Evolutionary conservation across 768 basidiomycete species (phyloP).

Genomic region (Mycena latifolia): DNA sequence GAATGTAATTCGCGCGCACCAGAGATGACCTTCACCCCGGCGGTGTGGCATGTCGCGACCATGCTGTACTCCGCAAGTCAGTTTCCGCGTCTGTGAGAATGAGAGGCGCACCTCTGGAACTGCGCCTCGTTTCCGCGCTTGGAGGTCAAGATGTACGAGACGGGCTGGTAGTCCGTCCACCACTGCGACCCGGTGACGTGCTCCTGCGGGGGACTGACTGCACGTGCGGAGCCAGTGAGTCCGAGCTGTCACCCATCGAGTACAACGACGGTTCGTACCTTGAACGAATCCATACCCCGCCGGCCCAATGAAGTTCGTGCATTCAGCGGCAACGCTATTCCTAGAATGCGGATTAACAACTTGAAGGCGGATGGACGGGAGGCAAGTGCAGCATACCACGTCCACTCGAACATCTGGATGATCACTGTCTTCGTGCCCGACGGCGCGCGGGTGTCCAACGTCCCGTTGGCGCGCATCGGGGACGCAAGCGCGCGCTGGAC

Average conservation of each 20-base stretch:
- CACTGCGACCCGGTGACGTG: slow-evolving; percentile 70
- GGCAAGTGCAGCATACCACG: slow-evolving; percentile 43
- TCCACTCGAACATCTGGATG: slow-evolving; percentile 81
- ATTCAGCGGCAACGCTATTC: slow-evolving; percentile 72
- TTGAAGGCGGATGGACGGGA: background rate
- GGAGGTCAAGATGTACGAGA: slow-evolving; percentile 73
- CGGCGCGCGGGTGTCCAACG: slow-evolving; percentile 33
- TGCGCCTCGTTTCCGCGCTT: slow-evolving; percentile 73
- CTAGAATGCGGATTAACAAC: background rate
- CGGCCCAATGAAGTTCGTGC: slow-evolving; percentile 74
- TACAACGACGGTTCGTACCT: slow-evolving; percentile 52
- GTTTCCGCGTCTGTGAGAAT: background rate
- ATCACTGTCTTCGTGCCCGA: slow-evolving; percentile 61
- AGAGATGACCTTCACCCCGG: slow-evolving; percentile 69
- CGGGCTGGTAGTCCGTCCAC: slow-evolving; percentile 84
- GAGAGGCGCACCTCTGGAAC: slow-evolving; percentile 49
- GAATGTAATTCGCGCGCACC: slow-evolving; percentile 45
- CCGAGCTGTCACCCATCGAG: too few relatives aligned
- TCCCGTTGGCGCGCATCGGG: slow-evolving; percentile 17
- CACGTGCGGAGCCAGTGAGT: too few relatives aligned
- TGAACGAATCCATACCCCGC: slow-evolving; percentile 80
- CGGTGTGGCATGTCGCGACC: slow-evolving; percentile 63
- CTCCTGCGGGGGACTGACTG: slow-evolving; percentile 67
- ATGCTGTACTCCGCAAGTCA: slow-evolving; percentile 45
- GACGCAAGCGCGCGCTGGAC: slow-evolving; percentile 5